These are phyloP conservation scores for Fusarium secorum DNA, from an alignment of 2,329 filamentous ascomycete species.

Conservation along the genomic window DNA sequence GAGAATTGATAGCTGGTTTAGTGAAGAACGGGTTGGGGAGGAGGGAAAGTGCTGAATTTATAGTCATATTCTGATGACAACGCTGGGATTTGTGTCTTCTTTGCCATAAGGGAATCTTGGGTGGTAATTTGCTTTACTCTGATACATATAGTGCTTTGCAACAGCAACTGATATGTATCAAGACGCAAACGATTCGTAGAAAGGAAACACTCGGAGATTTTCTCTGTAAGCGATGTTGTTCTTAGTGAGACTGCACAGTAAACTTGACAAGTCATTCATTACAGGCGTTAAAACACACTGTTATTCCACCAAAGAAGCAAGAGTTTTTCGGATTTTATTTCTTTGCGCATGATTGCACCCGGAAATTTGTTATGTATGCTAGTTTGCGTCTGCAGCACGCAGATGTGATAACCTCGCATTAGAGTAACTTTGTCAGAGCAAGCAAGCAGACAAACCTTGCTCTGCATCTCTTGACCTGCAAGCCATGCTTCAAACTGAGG, in stretches of 20 bases:
- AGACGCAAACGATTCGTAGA: not conserved
- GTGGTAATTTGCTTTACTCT: too few species aligned
- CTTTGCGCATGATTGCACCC: not conserved
- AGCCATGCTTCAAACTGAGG: not conserved
- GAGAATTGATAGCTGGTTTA: not conserved
- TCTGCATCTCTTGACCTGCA: not conserved
- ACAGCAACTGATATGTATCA: not conserved
- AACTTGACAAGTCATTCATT: not conserved
- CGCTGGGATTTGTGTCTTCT: not conserved
- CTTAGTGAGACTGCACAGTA: not conserved
- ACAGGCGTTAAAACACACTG: not conserved
- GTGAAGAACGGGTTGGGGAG: not conserved
- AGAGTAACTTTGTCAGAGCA: not conserved
- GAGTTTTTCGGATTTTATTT: not conserved
- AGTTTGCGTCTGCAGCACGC: not conserved
- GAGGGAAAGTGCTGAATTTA: not conserved
- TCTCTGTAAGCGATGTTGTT: not conserved
- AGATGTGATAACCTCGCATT: not conserved
- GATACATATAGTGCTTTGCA: not conserved
- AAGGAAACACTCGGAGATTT: not conserved
- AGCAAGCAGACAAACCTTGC: not conserved
- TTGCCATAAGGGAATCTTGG: not conserved
- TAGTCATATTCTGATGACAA: not conserved
- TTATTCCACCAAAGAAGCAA: not conserved
- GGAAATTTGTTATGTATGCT: not conserved